Evolutionary conservation across 257 asterid species (phyloP), one percentile per base, ranked within the genome.

Genomic region (Mitragyna speciosa): DNA sequence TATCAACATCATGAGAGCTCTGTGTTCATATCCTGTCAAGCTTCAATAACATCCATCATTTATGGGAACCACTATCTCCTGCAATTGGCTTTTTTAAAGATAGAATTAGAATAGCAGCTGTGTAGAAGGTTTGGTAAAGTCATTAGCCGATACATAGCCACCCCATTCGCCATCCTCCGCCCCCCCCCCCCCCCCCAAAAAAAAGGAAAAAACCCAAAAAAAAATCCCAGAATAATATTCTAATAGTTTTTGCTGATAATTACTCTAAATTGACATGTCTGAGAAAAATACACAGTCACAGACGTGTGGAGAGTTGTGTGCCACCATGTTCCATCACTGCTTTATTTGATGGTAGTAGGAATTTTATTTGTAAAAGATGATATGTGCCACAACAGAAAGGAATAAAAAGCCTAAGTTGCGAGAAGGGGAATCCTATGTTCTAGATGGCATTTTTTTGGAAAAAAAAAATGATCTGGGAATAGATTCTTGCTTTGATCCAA

Each of bases 371-470:
- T 26, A n/a, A 79, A 71, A 75, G 77, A 61, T 67, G 58, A 49
- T 66, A 48, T 59, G 56, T 33, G 68, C 78, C 68, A 72, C 48
- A 64, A 41, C 63, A 48, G 49, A 79, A 80, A 14, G 76, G 65
- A 47, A 63, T 19, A 80, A 41, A 56, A n/a, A n/a, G n/a, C n/a
- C 16, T 69, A 74, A 84, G 56, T 39, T 71, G 59, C 68, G 82
- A 73, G 63, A 43, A 82, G 76, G 81, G 83, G 94, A 79, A 88
- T 91, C 89, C 88, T 74, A 85, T 87, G 89, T 82, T 78, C 66
- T 77, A 43, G 80, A 80, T 36, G 78, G 73, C 41, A 82, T 54
- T 85, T 70, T 81, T 43, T 51, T n/a, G n/a, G n/a, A n/a, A n/a
- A n/a, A n/a, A 52, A 76, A n/a, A 83, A 82, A 49, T 71, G 70